Base-by-base conservation (phyloP, 1,139 yeast species). In the Taphrina wiesneri region DNA sequence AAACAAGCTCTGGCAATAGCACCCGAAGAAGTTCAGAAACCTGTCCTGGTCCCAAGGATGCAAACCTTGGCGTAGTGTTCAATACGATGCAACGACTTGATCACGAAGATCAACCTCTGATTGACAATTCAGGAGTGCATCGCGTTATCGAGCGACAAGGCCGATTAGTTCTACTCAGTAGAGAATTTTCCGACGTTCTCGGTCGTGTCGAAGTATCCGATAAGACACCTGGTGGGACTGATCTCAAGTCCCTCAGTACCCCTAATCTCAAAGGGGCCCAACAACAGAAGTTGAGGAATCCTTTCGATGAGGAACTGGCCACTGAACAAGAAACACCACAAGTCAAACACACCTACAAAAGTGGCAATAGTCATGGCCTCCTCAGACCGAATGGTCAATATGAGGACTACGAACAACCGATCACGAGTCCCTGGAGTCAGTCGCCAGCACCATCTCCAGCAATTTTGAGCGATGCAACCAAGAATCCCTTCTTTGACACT, bases 361-460 rank as follows among this genome's bases (percentile, higher is more conserved):
- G 34, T 23, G 25, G 26, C 25, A 11, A 39, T 11, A 25, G 30
- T 13, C 26, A 45, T 28, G 52, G 41, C 3, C 26, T 51, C 21
- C 41, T 28, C 19, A 19, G 56, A n/a, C 53, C 32, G 2, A 15
- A 26, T 23, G 17, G 57, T 46, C 69, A 70, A 4, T 69, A 69
- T 36, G 72, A 69, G 46, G 78, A 75, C 60, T 71, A 72, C 41
- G 77, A 75, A 67, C 78, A 75, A 65, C 73, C 72, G 2, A 54
- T 71, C 2, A 68, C 69, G 21, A 74, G 77, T 2, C 76, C 77
- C 0, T 74, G 77, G 77, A 69, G 75, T 6, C 66, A 70, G 36
- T 74, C 77, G 3, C 76, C 77, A 2, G 77, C 76, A 1, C 76
- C 77, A 2, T 75, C 77, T 7, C 77, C 77, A 1, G 77, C 77